Conservation (phyloP, 768 basidiomycete genomes). For the Trametes meyenii region DNA sequence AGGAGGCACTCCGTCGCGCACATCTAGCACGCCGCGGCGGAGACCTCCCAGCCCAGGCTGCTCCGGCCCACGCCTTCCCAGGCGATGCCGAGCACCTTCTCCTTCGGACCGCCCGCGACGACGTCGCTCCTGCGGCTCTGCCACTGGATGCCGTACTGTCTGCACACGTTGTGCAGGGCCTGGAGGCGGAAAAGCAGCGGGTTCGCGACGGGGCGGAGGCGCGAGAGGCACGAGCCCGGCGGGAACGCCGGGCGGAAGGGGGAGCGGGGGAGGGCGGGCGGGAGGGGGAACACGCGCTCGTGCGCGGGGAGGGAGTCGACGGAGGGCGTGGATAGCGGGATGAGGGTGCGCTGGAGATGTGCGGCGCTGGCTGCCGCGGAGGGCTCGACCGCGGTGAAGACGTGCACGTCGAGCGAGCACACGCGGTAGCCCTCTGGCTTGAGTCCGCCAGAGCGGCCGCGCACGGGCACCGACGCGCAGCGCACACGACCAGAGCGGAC, state of each 20-base stretch:
- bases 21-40: conserved; percentile 5
- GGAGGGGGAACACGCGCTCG: conserved; percentile 33
- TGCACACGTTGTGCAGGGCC: conserved; percentile 61
- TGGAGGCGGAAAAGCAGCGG: conserved; percentile 59
- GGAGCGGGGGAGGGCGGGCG: conserved; percentile 44
- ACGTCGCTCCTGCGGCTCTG: conserved; percentile 54
- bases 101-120: conserved; percentile 50
- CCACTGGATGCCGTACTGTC: conserved; percentile 23
- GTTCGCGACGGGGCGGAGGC: conserved; percentile 62
- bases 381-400: conserved; percentile 36
- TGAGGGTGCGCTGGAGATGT: conserved; percentile 24
- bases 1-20: background rate
- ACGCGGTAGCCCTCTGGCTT: conserved; percentile 49
- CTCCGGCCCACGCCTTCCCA: conserved; percentile 66
- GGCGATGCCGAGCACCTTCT: conserved; percentile 59
- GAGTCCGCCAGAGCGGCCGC: conserved; percentile 27
- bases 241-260: conserved; percentile 40
- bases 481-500: conserved; percentile 4
- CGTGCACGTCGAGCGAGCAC: conserved; percentile 44
- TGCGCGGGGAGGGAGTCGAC: conserved; percentile 33
- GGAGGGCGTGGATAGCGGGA: conserved; percentile 35
- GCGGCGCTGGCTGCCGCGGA: conserved; percentile 3
- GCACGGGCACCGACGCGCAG: conserved; percentile 10
- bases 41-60: conserved; percentile 45
- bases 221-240: conserved; percentile 37